Conservation (phyloP, 2,329 filamentous ascomycete genomes). For the Zalaria sp. region DNA sequence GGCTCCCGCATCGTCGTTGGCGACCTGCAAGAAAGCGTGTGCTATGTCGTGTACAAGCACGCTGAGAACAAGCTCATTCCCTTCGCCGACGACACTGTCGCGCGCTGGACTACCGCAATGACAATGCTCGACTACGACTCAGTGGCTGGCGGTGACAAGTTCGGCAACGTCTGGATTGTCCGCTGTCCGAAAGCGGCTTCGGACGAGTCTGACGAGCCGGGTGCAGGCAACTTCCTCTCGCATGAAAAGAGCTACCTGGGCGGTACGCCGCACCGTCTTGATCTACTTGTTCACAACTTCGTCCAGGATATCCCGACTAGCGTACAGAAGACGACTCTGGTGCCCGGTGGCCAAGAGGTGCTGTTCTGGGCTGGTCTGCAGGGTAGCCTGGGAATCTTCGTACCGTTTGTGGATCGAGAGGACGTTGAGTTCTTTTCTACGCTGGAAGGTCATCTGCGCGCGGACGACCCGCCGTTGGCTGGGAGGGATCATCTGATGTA, state of each 20-base stretch:
- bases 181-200: constrained; percentile 77
- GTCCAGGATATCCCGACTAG: constrained; percentile 85
- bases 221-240: constrained; percentile 76
- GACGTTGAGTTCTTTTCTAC: constrained; percentile 97
- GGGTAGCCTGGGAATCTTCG: constrained; percentile 83
- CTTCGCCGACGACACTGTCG: constrained; percentile 79
- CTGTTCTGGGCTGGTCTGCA: constrained; percentile 89
- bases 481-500: constrained; percentile 94
- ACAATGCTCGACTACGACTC: constrained; percentile 98
- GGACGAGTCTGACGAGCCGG: constrained; percentile 82
- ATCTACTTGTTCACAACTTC: constrained; percentile 78
- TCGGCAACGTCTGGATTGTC: constrained; percentile 89
- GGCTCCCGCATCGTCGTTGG: constrained; percentile 84
- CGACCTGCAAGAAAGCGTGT: constrained; percentile 84
- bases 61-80: constrained; percentile 84
- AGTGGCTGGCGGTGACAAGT: constrained; percentile 88
- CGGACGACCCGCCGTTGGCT: constrained; percentile 74
- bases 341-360: constrained; percentile 83
- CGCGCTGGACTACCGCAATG: constrained; percentile 80
- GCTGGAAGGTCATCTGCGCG: constrained; percentile 74
- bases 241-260: constrained; percentile 85
- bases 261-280: constrained; percentile 71
- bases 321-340: constrained; percentile 75
- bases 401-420: constrained; percentile 82
- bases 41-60: constrained; percentile 85